phyloP scores from a whole-genome alignment of 371 early-diverging fungal species.

The Nosema muscidifuracis region DNA sequence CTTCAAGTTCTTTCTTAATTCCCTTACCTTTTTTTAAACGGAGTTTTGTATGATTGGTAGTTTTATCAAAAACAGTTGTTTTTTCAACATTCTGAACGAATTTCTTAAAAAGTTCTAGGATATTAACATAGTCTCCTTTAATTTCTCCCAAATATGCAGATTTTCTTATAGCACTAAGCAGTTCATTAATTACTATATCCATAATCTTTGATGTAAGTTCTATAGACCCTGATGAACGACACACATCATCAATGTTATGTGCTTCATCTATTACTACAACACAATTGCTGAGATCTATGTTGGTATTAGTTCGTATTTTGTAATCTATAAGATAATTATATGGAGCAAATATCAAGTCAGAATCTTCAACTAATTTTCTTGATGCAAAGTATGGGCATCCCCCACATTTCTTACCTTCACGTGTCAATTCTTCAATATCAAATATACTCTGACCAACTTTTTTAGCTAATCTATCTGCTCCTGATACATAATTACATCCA shows the following conservation, averaged over 20 bases:
- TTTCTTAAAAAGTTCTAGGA: conserved; percentile 32
- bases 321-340: conserved; percentile 82
- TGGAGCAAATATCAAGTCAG: conserved; percentile 77
- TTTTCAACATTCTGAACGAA: conserved; percentile 3
- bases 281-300: conserved; percentile 63
- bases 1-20: conserved; percentile 42
- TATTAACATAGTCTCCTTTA: conserved; percentile 10
- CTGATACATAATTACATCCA: conserved; percentile 61
- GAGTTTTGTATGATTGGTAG: background rate
- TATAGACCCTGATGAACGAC: conserved; percentile 65
- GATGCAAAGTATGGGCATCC: conserved; percentile 75
- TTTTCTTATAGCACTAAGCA: conserved; percentile 30
- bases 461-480: conserved; percentile 41
- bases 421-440: conserved; percentile 65
- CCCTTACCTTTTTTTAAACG: conserved; percentile 32
- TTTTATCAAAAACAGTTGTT: conserved; percentile 12
- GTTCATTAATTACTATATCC: conserved; percentile 46
- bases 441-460: conserved; percentile 22
- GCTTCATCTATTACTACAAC: conserved; percentile 81
- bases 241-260: conserved; percentile 65
- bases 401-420: conserved; percentile 55
- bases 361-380: conserved; percentile 65
- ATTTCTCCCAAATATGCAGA: conserved; percentile 11
- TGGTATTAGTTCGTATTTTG: conserved; percentile 61
- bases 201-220: conserved; percentile 60